Evolutionary conservation across 768 basidiomycete species (phyloP), one percentile per base, ranked within the genome.

Genomic region (Crucibulum laeve): DNA sequence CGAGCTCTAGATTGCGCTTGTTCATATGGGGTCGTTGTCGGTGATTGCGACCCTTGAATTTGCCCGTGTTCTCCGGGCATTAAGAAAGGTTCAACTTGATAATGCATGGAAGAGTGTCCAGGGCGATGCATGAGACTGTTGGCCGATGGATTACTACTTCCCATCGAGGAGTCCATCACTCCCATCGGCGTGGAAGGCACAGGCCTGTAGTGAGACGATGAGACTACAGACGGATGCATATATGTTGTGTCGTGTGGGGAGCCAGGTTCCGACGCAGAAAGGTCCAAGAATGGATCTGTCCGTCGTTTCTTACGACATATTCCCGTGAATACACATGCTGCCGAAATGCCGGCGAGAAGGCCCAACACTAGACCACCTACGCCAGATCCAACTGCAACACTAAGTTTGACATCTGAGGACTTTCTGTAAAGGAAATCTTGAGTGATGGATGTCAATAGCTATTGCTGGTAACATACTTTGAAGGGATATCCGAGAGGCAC

Each of bases 41-140:
- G n/a, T n/a, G n/a, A n/a, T 5, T 11, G 17, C 11, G 11, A 24
- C 38, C 22, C 13, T 14, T 7, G 34, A 4, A 53, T 32, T 15
- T 54, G 63, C 8, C 60, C 62, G 44, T 64, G 54, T 44, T 69
- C 67, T 13, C 54, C 54, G 19, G 73, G 70, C 53, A 70, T 56
- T 5, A 62, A 45, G 43, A 72, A 74, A 0, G 72, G 71, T 46
- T 77, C 76, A 6, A 76, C 54, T 11, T 68, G 63, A 54, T 71
- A 73, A 14, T 56, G 54, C 21, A 42, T 34, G 17, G 53, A 39
- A 18, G 40, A 43, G 4, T 18, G 36, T 6, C 48, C 44, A 28
- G 52, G 26, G 13, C 45, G 40, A 46, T 52, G 47, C 45, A 48
- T 35, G 22, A 39, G 15, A 37, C 22, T 48, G 28, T 44, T 40